Evolutionary conservation across 306 rosid species (phyloP), one percentile per base, ranked within the genome.

Genomic region (Lotus japonicus): DNA sequence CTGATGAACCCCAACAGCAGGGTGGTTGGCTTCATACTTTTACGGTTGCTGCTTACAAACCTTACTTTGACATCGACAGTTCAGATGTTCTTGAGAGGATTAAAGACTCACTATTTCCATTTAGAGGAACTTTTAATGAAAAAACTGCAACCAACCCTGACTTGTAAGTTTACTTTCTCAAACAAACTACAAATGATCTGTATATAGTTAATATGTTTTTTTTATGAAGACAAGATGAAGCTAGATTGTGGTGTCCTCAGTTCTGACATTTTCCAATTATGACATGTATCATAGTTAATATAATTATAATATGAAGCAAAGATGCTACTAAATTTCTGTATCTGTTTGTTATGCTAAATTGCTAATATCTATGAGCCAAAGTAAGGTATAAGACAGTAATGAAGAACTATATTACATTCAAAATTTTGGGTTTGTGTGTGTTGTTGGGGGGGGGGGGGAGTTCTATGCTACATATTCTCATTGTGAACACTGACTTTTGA

Each of bases 51-150:
- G 42, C 96, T 41, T 92, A 92, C 86, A 85, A 89, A 72, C 87
- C 83, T 5, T 92, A 85, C 88, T 89, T 89, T 76, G 98, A 92
- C 68, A 76, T 92, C 41, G 98, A 92, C 77, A 89, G 96, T 76
- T 74, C 92, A 41, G 98, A 92, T 73, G 91, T 92, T 74, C 7
- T 92, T 58, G 95, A 86, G 81, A 92, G 98, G 80, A 84, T 92
- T 74, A 81, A 81, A 60, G 81, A 89, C 64, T 87, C 98, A 7
- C 90, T 92, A 58, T 78, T 87, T 74, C 98, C 98, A 72, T 90
- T 90, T 81, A 86, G 86, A 50, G 98, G 96, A 85, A 75, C 85
- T 72, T 94, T 94, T 63, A 90, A 83, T 70, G 98, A 94, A 63
- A 94, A 87, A 80, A 94, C 92, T 48, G 78, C 95, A 2, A 80